Base-by-base conservation (phyloP, 768 basidiomycete species). In the Suillus decipiens region DNA sequence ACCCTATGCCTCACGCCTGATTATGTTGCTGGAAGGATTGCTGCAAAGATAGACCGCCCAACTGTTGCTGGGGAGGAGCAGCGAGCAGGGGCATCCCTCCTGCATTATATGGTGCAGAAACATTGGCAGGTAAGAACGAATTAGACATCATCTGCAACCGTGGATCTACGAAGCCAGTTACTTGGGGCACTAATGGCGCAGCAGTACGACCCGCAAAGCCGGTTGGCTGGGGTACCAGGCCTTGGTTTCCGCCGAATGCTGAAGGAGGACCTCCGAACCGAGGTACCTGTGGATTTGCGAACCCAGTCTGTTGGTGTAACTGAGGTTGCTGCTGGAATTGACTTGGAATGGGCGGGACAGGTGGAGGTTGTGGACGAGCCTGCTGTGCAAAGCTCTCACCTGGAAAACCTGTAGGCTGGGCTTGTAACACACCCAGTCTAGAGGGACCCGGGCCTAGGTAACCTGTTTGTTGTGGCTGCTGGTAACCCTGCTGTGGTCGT, bases 1-100 rank as follows among this genome's bases (percentile, higher is more conserved):
- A 72, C 2, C 86, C 82, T 17, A 90, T 90, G 7, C 88, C 82
- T 33, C 87, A 85, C 19, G 85, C 79, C 73, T 93, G 87, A 69
- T 94, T 93, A 64, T 93, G 87, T 72, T 95, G 90, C 78, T 93
- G 89, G 76, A 97, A 91, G 31, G 88, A 89, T 73, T 94, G 93
- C 72, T 91, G 88, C 19, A 95, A 82, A 41, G 86, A 86, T 53
- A 84, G 72, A 68, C 82, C 83, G 54, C 79, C 79, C 14, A 71
- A 68, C 50, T 82, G 83, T 62, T 85, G 87, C 66, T 88, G 88
- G 47, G 83, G 82, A 36, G 80, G 81, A 11, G 73, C 70, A 12
- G 76, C 72, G 67, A 95, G 85, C 73, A 90, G 88, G 9, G 92
- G 89, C 2, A 80, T 74, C 10, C 86, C 88, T 5, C 79, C 84